These are phyloP conservation scores for Penicillium aurantiogriseum DNA, from an alignment of 2,329 filamentous ascomycete genomes.

Conservation along the genomic window DNA sequence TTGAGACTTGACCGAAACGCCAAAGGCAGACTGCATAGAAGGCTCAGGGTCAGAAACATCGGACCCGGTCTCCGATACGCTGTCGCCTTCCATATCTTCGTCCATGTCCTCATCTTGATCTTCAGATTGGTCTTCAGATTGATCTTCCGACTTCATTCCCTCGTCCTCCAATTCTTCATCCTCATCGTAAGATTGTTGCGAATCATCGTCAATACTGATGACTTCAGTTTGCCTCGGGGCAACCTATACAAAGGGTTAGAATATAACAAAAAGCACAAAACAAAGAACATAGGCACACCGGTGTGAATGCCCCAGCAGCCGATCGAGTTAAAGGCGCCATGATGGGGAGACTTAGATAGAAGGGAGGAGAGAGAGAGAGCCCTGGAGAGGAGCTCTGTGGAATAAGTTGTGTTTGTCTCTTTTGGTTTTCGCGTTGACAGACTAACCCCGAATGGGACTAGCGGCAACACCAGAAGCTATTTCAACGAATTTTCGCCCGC, in stretches of 20 bases:
- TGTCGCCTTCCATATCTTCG: slow-evolving; percentile 32
- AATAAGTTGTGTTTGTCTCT: slow-evolving; percentile 31
- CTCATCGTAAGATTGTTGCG: slow-evolving; percentile 28
- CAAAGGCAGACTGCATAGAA: slow-evolving; percentile 17
- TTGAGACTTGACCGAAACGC: slow-evolving; percentile 11
- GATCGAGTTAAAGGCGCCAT: slow-evolving; percentile 45
- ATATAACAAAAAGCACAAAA: slow-evolving; percentile 4
- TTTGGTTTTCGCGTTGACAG: slow-evolving; percentile 34
- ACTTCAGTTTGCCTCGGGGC: slow-evolving; percentile 34
- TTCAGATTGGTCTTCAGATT: slow-evolving; percentile 13
- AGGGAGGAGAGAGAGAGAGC: slow-evolving; percentile 20
- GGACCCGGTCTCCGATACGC: slow-evolving; percentile 27
- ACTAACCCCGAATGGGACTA: slow-evolving; percentile 36
- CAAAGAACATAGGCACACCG: slow-evolving; percentile 13
- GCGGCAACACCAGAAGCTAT: slow-evolving; percentile 32
- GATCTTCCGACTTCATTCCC: slow-evolving; percentile 16
- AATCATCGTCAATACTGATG: slow-evolving; percentile 42
- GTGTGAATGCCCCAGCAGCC: slow-evolving; percentile 20
- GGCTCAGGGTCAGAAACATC: slow-evolving; percentile 27
- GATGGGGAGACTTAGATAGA: slow-evolving; percentile 19
- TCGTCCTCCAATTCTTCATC: slow-evolving; percentile 27
- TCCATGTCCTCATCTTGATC: slow-evolving; percentile 27
- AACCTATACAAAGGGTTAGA: slow-evolving; percentile 19
- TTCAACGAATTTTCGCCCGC: slow-evolving; percentile 31
- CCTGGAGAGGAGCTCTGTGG: slow-evolving; percentile 13